Evolutionary conservation across 441 rosid genomes (phyloP).

Genomic region (Flueggea neowawraea): DNA sequence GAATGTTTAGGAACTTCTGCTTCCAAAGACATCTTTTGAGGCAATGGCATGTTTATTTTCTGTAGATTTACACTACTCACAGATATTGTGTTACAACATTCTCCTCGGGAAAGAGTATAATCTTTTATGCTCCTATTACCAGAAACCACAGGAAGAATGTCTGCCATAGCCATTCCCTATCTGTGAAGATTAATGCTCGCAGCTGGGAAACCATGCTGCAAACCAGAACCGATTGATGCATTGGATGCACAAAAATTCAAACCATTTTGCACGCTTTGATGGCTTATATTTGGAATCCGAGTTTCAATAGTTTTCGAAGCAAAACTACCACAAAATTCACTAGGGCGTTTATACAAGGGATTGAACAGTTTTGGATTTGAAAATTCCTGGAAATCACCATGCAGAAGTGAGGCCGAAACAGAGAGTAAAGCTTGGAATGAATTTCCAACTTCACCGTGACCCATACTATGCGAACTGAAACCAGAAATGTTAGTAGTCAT

Average conservation of each 20-base stretch:
- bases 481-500: slow-evolving; percentile 14
- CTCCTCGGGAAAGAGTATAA: slow-evolving; percentile 19
- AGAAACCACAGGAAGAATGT: slow-evolving; percentile 14
- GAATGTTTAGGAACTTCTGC: slow-evolving; percentile 21
- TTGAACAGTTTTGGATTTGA: slow-evolving; percentile 23
- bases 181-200: slow-evolving; percentile 15
- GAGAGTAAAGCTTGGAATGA: slow-evolving; percentile 43
- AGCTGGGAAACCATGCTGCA: slow-evolving; percentile 22
- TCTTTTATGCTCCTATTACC: slow-evolving; percentile 24
- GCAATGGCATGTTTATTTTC: slow-evolving; percentile 10
- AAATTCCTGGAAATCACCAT: slow-evolving; percentile 31
- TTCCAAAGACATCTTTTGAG: slow-evolving; percentile 13
- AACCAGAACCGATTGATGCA: slow-evolving; percentile 10
- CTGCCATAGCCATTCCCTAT: slow-evolving; percentile 23
- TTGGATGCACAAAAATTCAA: slow-evolving; percentile 17
- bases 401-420: slow-evolving; percentile 33
- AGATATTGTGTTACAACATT: slow-evolving; percentile 11
- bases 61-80: slow-evolving; percentile 21
- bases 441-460: slow-evolving; percentile 24
- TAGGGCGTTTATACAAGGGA: slow-evolving; percentile 18
- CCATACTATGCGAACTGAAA: slow-evolving; percentile 17
- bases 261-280: slow-evolving; percentile 19
- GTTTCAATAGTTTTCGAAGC: slow-evolving; percentile 22
- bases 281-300: slow-evolving; percentile 18
- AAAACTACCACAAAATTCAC: slow-evolving; percentile 9